Conservation (phyloP, 495 filamentous ascomycete genomes). For the Usnea hakonensis region DNA sequence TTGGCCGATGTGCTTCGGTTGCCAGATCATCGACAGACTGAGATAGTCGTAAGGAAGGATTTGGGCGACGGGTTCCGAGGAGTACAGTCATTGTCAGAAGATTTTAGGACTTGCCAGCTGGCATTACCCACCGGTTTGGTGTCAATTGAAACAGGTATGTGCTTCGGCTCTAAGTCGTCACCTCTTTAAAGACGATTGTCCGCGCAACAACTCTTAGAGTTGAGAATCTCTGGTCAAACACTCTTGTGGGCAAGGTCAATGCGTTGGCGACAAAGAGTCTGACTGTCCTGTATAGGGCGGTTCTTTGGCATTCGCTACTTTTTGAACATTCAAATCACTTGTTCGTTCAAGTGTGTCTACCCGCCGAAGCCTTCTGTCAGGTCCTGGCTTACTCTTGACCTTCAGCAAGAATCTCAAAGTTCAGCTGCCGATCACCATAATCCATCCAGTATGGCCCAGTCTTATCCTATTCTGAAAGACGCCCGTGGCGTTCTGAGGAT, state of each 20-base stretch:
- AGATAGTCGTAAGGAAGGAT: constrained; percentile 35
- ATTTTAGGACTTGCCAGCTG: constrained; percentile 45
- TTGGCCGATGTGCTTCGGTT: constrained; percentile 43
- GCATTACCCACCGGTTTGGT: constrained; percentile 44
- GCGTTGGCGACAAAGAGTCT: not conserved
- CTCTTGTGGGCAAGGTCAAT: not conserved
- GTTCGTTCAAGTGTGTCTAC: constrained; percentile 35
- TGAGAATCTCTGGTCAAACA: too few relatives aligned
- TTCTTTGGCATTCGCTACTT: constrained; percentile 50
- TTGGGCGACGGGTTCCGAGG: constrained; percentile 38
- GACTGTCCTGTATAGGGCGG: constrained; percentile 11
- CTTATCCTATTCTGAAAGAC: not conserved
- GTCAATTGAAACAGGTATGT: constrained; percentile 39
- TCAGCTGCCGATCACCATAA: constrained; percentile 47
- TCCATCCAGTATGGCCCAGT: constrained; percentile 40
- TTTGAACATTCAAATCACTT: constrained; percentile 39
- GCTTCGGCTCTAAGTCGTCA: not conserved
- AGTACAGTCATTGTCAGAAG: constrained; percentile 37
- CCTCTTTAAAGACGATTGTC: not conserved
- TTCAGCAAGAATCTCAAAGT: constrained; percentile 40
- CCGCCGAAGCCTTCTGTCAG: not conserved
- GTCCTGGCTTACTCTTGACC: not conserved
- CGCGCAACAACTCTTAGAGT: not conserved
- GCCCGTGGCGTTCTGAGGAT: not conserved
- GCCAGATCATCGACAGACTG: constrained; percentile 42